phyloP scores from a whole-genome alignment of 805 yeast genomes.

The Starmerella ratchasimensis region DNA sequence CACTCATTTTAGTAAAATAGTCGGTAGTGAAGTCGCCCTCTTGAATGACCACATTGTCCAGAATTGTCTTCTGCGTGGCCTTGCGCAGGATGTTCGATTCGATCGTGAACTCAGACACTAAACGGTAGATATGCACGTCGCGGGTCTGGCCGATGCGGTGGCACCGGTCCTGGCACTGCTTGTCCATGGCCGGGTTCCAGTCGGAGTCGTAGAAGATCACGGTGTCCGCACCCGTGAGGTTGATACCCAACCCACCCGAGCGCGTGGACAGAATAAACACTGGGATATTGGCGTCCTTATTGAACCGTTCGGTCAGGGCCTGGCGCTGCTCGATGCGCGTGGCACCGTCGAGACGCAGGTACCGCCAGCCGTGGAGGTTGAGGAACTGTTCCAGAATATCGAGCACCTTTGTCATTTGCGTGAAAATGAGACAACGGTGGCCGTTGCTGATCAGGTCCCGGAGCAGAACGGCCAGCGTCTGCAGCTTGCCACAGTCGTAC shows the following conservation, averaged over 20 bases:
- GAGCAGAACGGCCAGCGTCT: slow-evolving; percentile 60
- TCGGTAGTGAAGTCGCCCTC: slow-evolving; percentile 98
- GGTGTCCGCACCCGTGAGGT: slow-evolving; percentile 95
- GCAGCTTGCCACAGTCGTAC: slow-evolving; percentile 94
- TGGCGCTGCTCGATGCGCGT: slow-evolving; percentile 96
- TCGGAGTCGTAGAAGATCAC: slow-evolving; percentile 96
- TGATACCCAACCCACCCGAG: slow-evolving; percentile 97
- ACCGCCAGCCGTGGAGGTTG: slow-evolving; percentile 86
- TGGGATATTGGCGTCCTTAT: slow-evolving; percentile 70
- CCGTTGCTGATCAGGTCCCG: slow-evolving; percentile 73
- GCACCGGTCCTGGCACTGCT: slow-evolving; percentile 97
- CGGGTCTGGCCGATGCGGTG: slow-evolving; percentile 97
- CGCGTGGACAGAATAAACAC: slow-evolving; percentile 88
- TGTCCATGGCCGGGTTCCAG: slow-evolving; percentile 99
- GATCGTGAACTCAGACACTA: slow-evolving; percentile 90
- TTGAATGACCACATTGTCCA: slow-evolving; percentile 90
- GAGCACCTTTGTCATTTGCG: slow-evolving; percentile 95
- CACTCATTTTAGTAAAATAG: slow-evolving; percentile 77
- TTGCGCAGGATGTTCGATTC: slow-evolving; percentile 88
- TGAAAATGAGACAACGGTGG: slow-evolving; percentile 87
- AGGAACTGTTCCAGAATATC: slow-evolving; percentile 86
- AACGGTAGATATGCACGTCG: slow-evolving; percentile 92
- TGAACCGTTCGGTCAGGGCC: slow-evolving; percentile 80
- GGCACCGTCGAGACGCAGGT: slow-evolving; percentile 92
- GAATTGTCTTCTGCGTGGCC: slow-evolving; percentile 86